A percentile compares a stretch with the other conserved stretches of the same genome.
Evolutionary conservation across 2,329 filamentous ascomycete genomes (phyloP).

Genomic region (Hypoxylon sp.): DNA sequence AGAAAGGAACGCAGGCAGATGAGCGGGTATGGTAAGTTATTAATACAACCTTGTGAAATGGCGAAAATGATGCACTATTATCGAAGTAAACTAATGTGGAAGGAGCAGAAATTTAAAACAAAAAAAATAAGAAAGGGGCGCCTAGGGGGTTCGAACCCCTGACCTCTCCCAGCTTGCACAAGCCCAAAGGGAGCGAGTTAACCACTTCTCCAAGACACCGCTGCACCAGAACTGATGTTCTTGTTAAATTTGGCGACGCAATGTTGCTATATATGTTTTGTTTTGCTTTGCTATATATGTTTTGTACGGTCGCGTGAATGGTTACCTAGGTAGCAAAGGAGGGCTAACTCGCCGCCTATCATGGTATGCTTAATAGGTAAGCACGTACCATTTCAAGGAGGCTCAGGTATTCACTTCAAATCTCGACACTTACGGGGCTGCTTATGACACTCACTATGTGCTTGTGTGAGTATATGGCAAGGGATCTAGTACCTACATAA

Average conservation of each 20-base stretch:
- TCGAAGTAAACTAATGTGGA: too few relatives aligned
- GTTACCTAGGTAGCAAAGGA: background rate
- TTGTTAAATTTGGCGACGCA: background rate
- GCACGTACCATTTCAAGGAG: background rate
- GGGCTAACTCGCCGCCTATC: background rate
- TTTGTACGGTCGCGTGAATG: too few relatives aligned
- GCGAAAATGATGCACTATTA: too few relatives aligned
- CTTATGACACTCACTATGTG: background rate
- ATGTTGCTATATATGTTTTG: constrained; percentile 3
- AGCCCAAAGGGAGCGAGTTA: constrained; percentile 37
- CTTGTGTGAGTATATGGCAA: background rate
- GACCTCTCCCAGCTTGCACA: constrained; percentile 29
- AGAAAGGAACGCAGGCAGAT: too few relatives aligned
- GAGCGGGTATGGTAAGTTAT: too few relatives aligned
- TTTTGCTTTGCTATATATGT: constrained; percentile 1
- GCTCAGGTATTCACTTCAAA: background rate
- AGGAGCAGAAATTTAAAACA: too few relatives aligned
- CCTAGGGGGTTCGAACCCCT: constrained; percentile 38
- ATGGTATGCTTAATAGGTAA: background rate
- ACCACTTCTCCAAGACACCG: constrained; percentile 40
- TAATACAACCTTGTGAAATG: too few relatives aligned
- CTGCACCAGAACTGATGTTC: constrained; percentile 1
- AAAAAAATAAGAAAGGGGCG: too few relatives aligned
- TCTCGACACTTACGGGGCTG: background rate
- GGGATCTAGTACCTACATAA: background rate